phyloP scores from a whole-genome alignment of 2,329 filamentous ascomycete genomes.

The Penicillium olsonii region DNA sequence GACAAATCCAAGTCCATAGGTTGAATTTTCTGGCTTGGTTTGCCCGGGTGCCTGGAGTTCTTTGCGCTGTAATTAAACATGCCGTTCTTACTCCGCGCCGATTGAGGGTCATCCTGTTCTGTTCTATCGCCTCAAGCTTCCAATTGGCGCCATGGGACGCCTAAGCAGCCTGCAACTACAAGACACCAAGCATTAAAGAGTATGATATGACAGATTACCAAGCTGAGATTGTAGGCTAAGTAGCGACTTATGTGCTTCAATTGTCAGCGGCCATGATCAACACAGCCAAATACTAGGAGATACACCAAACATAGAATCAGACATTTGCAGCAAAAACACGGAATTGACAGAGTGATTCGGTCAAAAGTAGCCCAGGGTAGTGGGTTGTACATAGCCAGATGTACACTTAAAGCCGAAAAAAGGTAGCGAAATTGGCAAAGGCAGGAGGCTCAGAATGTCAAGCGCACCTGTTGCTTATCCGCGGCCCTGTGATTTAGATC shows the following conservation, averaged over 20 bases:
- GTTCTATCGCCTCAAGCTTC: too few relatives aligned
- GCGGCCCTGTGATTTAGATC: conserved; percentile 5
- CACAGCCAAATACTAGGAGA: conserved; percentile 6
- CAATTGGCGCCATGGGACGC: too few relatives aligned
- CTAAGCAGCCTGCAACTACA: too few relatives aligned
- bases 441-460: conserved; percentile 4
- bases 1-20: too few relatives aligned
- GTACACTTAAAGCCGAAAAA: conserved; percentile 19
- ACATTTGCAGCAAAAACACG: conserved; percentile 15
- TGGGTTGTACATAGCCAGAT: conserved; percentile 27
- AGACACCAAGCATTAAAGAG: too few relatives aligned
- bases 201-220: not conserved
- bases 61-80: too few relatives aligned
- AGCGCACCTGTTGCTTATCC: conserved; percentile 1
- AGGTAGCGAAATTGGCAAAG: conserved; percentile 2
- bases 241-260: not conserved
- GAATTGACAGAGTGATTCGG: conserved; percentile 16
- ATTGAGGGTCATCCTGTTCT: too few relatives aligned
- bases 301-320: conserved; percentile 1
- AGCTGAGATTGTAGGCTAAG: not conserved
- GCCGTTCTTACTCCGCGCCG: too few relatives aligned
- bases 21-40: too few relatives aligned
- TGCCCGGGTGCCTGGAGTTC: too few relatives aligned
- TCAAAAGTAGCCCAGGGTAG: conserved; percentile 3
- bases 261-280: conserved; percentile 3